Conservation (phyloP, 805 yeast genomes). For the Kuraishia hungarica region DNA sequence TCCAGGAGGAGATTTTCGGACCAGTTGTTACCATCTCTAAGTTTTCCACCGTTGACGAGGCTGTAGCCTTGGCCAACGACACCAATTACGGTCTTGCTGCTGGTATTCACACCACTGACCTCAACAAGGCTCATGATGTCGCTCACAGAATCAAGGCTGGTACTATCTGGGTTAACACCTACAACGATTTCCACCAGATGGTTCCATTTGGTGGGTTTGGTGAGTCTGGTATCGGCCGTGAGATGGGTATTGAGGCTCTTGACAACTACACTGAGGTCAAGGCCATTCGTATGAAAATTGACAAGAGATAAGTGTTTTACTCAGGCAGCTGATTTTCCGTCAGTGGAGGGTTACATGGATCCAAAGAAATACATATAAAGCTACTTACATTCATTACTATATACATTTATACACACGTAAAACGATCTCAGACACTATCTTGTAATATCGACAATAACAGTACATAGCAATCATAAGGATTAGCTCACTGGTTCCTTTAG, state of each 20-base stretch:
- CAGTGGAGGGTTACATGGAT: slow-evolving; percentile 17
- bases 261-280: slow-evolving; percentile 80
- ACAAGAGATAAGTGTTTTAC: slow-evolving; percentile 12
- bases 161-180: slow-evolving; percentile 85
- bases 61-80: slow-evolving; percentile 68
- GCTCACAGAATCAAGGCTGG: slow-evolving; percentile 76
- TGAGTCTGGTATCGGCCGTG: slow-evolving; percentile 89
- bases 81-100: slow-evolving; percentile 84
- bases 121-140: slow-evolving; percentile 69
- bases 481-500: no score
- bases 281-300: slow-evolving; percentile 56
- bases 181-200: slow-evolving; percentile 78
- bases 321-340: no score
- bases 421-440: not conserved
- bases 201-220: slow-evolving; percentile 94
- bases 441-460: not conserved
- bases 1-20: slow-evolving; percentile 79
- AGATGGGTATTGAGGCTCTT: slow-evolving; percentile 83
- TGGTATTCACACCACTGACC: slow-evolving; percentile 73
- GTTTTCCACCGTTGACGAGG: slow-evolving; percentile 80
- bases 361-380: not conserved
- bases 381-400: not conserved
- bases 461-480: not conserved
- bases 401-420: not conserved
- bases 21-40: slow-evolving; percentile 84